phyloP scores from a whole-genome alignment of 2,329 filamentous ascomycete species.

The Podosphaera leucotricha region DNA sequence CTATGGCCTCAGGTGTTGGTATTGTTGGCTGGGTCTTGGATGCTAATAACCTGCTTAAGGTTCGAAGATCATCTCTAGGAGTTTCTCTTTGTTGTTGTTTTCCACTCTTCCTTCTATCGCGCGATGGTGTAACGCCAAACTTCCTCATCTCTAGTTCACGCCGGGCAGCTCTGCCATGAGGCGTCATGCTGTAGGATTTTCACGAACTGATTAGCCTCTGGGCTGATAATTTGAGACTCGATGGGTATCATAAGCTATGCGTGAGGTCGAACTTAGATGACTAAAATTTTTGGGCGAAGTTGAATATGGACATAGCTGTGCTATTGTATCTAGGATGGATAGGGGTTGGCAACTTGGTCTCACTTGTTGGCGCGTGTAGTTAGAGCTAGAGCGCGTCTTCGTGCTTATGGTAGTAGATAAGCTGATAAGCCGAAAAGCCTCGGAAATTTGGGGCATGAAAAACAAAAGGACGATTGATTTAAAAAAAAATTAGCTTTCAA shows the following conservation, averaged over 20 bases:
- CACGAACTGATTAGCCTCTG: conserved; percentile 11
- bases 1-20: conserved; percentile 10
- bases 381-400: too few relatives aligned
- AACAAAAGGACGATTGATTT: too few relatives aligned
- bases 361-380: too few relatives aligned
- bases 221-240: conserved; percentile 7
- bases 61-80: conserved; percentile 27
- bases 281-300: conserved; percentile 11
- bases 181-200: conserved; percentile 20
- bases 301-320: conserved; percentile 11
- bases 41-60: conserved; percentile 30
- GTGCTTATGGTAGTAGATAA: too few relatives aligned
- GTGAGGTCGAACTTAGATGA: conserved; percentile 14
- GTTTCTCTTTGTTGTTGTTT: conserved; percentile 29
- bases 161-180: conserved; percentile 36
- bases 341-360: too few relatives aligned
- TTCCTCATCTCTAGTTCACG: conserved; percentile 34
- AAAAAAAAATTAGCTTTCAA: not conserved
- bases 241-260: conserved; percentile 13
- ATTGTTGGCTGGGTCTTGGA: conserved; percentile 16
- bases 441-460: too few relatives aligned
- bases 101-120: conserved; percentile 31
- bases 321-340: too few relatives aligned
- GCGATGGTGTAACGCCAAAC: conserved; percentile 35
- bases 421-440: too few relatives aligned